Percentiles rank a stretch among this genome's conserved stretches.
These are phyloP conservation scores for Oehlia diaphana DNA, from an alignment of 192 early-diverging fungal species.

Conservation along the genomic window DNA sequence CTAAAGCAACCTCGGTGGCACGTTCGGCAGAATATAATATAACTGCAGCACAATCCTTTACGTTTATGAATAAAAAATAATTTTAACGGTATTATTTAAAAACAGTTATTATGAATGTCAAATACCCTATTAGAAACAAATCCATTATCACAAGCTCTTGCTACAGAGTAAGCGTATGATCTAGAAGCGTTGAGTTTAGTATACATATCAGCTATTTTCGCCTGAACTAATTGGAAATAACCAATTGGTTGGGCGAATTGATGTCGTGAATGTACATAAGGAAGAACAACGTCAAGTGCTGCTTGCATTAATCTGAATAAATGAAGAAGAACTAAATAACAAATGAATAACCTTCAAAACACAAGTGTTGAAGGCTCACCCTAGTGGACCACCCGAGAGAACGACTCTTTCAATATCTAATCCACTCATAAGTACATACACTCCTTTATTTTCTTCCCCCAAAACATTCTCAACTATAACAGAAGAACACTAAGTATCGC, in stretches of 20 bases:
- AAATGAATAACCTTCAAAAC: neutral
- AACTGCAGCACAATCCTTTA: conserved; percentile 86
- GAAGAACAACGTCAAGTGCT: conserved; percentile 76
- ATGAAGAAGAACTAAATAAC: neutral
- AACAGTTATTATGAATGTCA: neutral
- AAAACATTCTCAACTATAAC: conserved; percentile 75
- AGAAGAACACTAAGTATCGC: conserved; percentile 1
- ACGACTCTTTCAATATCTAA: conserved; percentile 89
- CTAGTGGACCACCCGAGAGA: conserved; percentile 86
- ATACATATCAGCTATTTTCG: conserved; percentile 97
- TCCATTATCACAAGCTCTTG: conserved; percentile 79
- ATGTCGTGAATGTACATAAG: conserved; percentile 84
- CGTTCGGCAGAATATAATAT: conserved; percentile 94
- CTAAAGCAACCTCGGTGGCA: conserved; percentile 89
- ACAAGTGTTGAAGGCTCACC: conserved; percentile 39
- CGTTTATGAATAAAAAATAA: neutral
- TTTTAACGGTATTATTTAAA: neutral
- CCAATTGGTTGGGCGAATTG: conserved; percentile 88
- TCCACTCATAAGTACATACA: conserved; percentile 96
- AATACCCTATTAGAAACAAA: conserved; percentile 69
- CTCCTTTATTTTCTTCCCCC: conserved; percentile 80
- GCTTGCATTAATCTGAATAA: conserved; percentile 79
- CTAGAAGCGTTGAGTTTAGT: conserved; percentile 91
- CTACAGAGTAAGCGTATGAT: conserved; percentile 88
- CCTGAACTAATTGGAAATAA: conserved; percentile 90